Base-by-base conservation (phyloP, 495 filamentous ascomycete genomes). In the Halenospora varia region DNA sequence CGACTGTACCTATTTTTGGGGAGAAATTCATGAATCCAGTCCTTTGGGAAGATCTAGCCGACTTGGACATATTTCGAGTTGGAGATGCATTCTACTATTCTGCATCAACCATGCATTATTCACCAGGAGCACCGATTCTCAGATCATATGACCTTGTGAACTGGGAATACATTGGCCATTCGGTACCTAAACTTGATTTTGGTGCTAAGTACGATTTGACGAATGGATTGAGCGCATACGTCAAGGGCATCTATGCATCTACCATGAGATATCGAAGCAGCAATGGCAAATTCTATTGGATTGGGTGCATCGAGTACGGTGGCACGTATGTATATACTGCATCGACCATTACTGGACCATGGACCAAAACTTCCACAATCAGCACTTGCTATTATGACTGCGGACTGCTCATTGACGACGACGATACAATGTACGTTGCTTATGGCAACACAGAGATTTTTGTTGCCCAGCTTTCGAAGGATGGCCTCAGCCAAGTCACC, bases 121-220 rank as follows among this genome's bases (percentile, higher is more conserved):
- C 79, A 6, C 83, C 82, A 2, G 82, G 83, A 45, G 83, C 83
- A 0, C 82, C 83, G 1, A 70, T 86, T 25, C 71, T 86, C 3
- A 69, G 68, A 15, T 84, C 81, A 2, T 75, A 72, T 56, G 77
- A 86, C 62, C 77, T 86, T 4, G 70, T 78, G 22, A 78, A 82
- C 64, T 85, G 82, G 82, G 74, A 81, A 25, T 73, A 70, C 25
- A 73, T 82, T 48, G 69, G 75, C 0, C 81, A 85, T 62, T 76
- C 77, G 8, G 74, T 86, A 0, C 82, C 82, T 0, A 62, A 44
- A 1, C 75, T 85, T 10, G 62, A 73, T 48, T 83, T 75, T 48
- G 74, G 72, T 18, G 41, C 64, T 10, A 69, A 69, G 15, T 85
- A 83, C 68, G 67, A 75, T 62, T 66, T 86, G 51, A 57, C 66